Evolutionary conservation across 371 early-diverging fungal species (phyloP).

Genomic region (Batkoa obscura): DNA sequence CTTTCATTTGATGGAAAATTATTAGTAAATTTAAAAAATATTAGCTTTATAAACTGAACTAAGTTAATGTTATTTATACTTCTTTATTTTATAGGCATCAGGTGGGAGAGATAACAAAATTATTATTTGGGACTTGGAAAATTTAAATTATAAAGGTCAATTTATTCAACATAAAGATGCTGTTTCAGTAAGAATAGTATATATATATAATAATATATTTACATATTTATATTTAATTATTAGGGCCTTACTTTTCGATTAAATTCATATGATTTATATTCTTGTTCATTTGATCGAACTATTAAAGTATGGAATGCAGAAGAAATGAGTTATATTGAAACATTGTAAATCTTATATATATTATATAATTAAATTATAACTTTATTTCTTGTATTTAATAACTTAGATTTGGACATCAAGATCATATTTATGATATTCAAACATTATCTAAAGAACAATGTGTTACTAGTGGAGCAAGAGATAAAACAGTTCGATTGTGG

Average conservation of each 20-base stretch:
- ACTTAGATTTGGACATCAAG: constrained; percentile 92
- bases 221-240: background rate
- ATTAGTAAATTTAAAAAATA: constrained; percentile 27
- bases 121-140: constrained; percentile 70
- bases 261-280: constrained; percentile 69
- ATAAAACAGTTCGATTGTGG: constrained; percentile 82
- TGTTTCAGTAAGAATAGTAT: constrained; percentile 29
- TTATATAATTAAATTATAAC: background rate
- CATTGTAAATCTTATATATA: constrained; percentile 25
- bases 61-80: no score
- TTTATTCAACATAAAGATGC: constrained; percentile 83
- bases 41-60: no score
- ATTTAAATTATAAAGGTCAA: constrained; percentile 38
- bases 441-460: constrained; percentile 73
- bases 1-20: constrained; percentile 63
- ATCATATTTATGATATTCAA: constrained; percentile 55
- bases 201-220: background rate
- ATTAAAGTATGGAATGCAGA: constrained; percentile 92
- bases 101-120: constrained; percentile 83
- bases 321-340: constrained; percentile 81
- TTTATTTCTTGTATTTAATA: no score
- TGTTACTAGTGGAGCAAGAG: constrained; percentile 83
- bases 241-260: constrained; percentile 69
- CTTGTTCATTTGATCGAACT: constrained; percentile 77
- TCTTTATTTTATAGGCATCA: constrained; percentile 16